Percentiles rank a stretch among this genome's conserved stretches.
Conservation (phyloP, 768 basidiomycete species). For the Trametes maxima region DNA sequence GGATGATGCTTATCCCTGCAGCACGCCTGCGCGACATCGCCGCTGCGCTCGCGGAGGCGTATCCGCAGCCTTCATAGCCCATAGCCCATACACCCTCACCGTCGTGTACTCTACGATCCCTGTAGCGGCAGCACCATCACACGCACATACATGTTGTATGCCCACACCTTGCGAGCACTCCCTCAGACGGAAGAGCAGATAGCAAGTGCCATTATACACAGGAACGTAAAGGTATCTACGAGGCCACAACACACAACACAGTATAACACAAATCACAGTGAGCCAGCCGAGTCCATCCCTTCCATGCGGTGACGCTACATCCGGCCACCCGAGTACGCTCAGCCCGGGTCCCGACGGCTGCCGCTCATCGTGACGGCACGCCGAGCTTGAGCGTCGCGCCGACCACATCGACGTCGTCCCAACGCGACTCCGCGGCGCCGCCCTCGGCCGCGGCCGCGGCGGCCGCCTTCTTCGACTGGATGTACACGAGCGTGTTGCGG, state of each 20-base stretch:
- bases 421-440: constrained; percentile 48
- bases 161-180: not conserved
- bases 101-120: not conserved
- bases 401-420: constrained; percentile 87
- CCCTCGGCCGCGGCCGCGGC: constrained; percentile 43
- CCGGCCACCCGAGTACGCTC: not conserved
- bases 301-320: not conserved
- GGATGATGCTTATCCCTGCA: constrained; percentile 63
- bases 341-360: not conserved
- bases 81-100: not conserved
- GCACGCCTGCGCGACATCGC: constrained; percentile 47
- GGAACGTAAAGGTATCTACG: constrained; percentile 22
- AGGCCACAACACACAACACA: constrained; percentile 20
- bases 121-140: not conserved
- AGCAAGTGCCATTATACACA: constrained; percentile 22
- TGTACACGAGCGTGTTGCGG: constrained; percentile 84
- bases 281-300: constrained; percentile 12
- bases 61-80: constrained; percentile 27
- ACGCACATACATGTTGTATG: not conserved
- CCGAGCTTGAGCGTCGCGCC: constrained; percentile 92
- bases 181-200: constrained; percentile 11
- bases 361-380: constrained; percentile 36
- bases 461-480: constrained; percentile 75
- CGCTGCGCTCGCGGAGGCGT: constrained; percentile 28
- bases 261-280: not conserved